Percentiles rank a stretch among this genome's conserved stretches.
Evolutionary conservation across 306 rosid species (phyloP).

Genomic region (Lathyrus oleraceus): DNA sequence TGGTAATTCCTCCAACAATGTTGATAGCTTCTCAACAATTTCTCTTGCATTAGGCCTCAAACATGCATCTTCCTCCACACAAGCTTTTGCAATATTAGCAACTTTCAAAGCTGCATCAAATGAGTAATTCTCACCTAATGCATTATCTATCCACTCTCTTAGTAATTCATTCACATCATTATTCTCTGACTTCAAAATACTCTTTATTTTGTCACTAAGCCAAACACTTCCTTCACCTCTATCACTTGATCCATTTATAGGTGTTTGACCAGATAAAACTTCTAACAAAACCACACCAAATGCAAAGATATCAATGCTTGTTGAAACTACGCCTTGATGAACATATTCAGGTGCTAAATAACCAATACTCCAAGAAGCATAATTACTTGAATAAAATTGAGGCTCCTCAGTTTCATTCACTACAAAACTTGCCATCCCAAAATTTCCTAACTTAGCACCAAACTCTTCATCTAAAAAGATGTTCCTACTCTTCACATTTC

Average conservation of each 20-base stretch:
- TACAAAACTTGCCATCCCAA: constrained; percentile 70
- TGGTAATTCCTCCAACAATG: constrained; percentile 60
- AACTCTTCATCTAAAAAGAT: constrained; percentile 87
- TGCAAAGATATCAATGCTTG: constrained; percentile 71
- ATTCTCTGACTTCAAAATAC: constrained; percentile 49
- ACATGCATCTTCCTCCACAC: constrained; percentile 65
- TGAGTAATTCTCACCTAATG: constrained; percentile 66
- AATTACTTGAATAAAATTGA: constrained; percentile 48
- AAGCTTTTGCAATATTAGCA: constrained; percentile 68
- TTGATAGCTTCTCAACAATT: constrained; percentile 62
- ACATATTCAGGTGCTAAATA: constrained; percentile 76
- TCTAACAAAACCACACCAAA: constrained; percentile 78
- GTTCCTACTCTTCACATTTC: constrained; percentile 76
- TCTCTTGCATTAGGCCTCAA: constrained; percentile 72
- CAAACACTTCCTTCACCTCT: constrained; percentile 53
- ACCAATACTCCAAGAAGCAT: constrained; percentile 57
- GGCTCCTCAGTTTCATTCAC: constrained; percentile 54
- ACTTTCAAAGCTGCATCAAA: constrained; percentile 63
- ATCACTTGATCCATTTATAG: constrained; percentile 55
- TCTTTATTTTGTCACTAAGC: constrained; percentile 59
- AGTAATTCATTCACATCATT: constrained; percentile 60
- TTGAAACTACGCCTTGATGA: constrained; percentile 63
- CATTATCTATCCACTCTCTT: constrained; percentile 82
- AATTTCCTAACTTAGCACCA: constrained; percentile 75
- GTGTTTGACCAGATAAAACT: constrained; percentile 61